Evolutionary conservation across 1,284 basidiomycete species (phyloP).

Genomic region (Agroathelia rolfsii): DNA sequence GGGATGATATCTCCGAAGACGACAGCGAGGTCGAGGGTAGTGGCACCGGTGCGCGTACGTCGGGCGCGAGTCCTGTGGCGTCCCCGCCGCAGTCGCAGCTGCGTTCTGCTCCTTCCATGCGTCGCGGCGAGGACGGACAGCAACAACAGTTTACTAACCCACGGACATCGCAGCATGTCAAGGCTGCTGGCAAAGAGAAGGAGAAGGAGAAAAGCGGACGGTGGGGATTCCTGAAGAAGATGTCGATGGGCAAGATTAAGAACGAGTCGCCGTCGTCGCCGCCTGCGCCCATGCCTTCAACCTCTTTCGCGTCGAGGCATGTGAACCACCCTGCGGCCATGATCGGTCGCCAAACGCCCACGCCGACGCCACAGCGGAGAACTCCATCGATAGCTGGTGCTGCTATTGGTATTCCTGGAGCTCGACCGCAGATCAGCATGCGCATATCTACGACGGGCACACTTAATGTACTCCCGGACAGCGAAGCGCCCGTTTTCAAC

Average conservation of each 20-base stretch:
- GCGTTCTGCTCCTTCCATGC: slow-evolving; percentile 9
- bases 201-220: slow-evolving; percentile 55
- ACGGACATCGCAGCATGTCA: slow-evolving; percentile 23
- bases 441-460: slow-evolving; percentile 59
- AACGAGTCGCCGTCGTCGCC: slow-evolving; percentile 38
- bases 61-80: neutral
- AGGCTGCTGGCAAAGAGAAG: slow-evolving; percentile 20
- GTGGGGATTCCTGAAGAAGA: slow-evolving; percentile 93
- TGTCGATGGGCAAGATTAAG: slow-evolving; percentile 87
- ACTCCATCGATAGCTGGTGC: slow-evolving; percentile 13
- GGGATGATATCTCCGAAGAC: slow-evolving; percentile 29
- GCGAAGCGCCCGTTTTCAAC: slow-evolving; percentile 18
- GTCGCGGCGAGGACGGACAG: slow-evolving; percentile 11
- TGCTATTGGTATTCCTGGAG: slow-evolving; percentile 1
- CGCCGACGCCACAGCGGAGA: slow-evolving; percentile 9
- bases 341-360: slow-evolving; percentile 3
- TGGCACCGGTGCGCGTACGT: slow-evolving; percentile 1
- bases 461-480: slow-evolving; percentile 32
- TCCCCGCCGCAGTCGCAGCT: slow-evolving; percentile 1
- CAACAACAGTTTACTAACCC: slow-evolving; percentile 17
- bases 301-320: neutral
- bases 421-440: slow-evolving; percentile 51
- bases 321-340: no score
- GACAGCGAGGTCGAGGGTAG: slow-evolving; percentile 8
- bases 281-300: slow-evolving; percentile 16